Conservation (phyloP, 768 basidiomycete species). For the Mycena amicta region DNA sequence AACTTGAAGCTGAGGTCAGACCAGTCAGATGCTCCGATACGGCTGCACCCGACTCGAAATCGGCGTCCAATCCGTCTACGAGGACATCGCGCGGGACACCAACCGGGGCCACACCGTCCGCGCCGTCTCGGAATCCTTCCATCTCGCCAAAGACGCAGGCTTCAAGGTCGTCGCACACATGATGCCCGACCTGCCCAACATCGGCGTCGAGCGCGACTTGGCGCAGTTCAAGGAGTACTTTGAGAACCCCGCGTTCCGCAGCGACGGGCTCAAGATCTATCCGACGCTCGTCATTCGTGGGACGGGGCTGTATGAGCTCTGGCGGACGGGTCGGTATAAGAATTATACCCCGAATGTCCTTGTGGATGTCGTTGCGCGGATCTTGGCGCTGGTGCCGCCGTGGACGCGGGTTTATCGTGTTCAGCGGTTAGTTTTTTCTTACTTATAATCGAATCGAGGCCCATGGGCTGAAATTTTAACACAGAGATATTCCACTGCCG, state of each 20-base stretch:
- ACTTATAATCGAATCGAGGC: slow-evolving; percentile 5
- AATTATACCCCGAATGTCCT: slow-evolving; percentile 99
- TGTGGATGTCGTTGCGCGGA: slow-evolving; percentile 95
- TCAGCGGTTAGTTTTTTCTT: slow-evolving; percentile 63
- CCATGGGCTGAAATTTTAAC: slow-evolving; percentile 2
- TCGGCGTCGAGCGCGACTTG: slow-evolving; percentile 94
- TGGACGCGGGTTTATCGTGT: slow-evolving; percentile 99
- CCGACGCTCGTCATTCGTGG: slow-evolving; percentile 98
- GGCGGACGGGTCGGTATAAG: slow-evolving; percentile 97
- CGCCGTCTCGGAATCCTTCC: slow-evolving; percentile 6
- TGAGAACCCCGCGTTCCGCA: slow-evolving; percentile 96
- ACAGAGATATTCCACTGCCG: slow-evolving; percentile 94
- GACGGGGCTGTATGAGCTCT: slow-evolving; percentile 93
- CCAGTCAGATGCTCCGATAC: slow-evolving; percentile 97
- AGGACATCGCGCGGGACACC: slow-evolving; percentile 98
- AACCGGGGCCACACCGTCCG: slow-evolving; percentile 92
- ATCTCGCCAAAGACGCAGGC: slow-evolving; percentile 54
- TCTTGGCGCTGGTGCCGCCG: slow-evolving; percentile 94
- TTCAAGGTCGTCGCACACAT: slow-evolving; percentile 99
- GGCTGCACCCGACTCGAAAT: slow-evolving; percentile 98
- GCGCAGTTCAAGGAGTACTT: slow-evolving; percentile 99
- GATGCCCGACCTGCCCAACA: slow-evolving; percentile 99
- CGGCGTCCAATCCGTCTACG: slow-evolving; percentile 98
- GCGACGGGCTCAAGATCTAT: slow-evolving; percentile 97
- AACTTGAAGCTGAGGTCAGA: too few species aligned